phyloP scores from a whole-genome alignment of 176 grass and related monocot genomes.

The Bonia amplexicaulis region DNA sequence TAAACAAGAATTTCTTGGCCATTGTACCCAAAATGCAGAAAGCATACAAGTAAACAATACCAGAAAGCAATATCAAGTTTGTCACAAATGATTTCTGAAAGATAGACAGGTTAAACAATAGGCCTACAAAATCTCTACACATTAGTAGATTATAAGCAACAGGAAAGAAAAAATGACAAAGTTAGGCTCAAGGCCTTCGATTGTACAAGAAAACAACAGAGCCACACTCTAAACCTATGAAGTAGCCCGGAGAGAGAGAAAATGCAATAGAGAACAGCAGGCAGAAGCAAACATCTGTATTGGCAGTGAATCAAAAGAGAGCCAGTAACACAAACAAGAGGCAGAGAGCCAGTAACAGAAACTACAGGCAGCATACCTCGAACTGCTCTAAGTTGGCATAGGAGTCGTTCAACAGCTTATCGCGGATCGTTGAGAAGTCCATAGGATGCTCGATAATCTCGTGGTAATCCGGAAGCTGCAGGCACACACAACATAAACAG shows the following conservation, averaged over 20 bases:
- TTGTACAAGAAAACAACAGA: background rate
- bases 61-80: background rate
- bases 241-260: background rate
- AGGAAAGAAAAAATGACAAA: background rate
- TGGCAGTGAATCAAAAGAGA: constrained; percentile 4
- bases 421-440: constrained; percentile 65
- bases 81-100: background rate
- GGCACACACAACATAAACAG: background rate
- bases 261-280: background rate
- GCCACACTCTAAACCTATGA: background rate
- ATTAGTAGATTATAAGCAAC: background rate
- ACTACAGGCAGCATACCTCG: constrained; percentile 42
- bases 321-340: background rate
- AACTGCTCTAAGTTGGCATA: constrained; percentile 57
- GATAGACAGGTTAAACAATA: background rate
- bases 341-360: background rate
- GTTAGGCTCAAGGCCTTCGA: background rate
- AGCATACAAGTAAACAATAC: constrained; percentile 14
- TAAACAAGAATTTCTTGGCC: too few species aligned
- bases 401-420: constrained; percentile 54
- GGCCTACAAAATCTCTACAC: background rate
- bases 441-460: constrained; percentile 62
- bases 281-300: background rate
- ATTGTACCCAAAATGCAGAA: too few species aligned
- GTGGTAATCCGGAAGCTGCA: constrained; percentile 74